phyloP scores from a whole-genome alignment of 805 yeast species.

The Schwanniomyces vanrijiae region DNA sequence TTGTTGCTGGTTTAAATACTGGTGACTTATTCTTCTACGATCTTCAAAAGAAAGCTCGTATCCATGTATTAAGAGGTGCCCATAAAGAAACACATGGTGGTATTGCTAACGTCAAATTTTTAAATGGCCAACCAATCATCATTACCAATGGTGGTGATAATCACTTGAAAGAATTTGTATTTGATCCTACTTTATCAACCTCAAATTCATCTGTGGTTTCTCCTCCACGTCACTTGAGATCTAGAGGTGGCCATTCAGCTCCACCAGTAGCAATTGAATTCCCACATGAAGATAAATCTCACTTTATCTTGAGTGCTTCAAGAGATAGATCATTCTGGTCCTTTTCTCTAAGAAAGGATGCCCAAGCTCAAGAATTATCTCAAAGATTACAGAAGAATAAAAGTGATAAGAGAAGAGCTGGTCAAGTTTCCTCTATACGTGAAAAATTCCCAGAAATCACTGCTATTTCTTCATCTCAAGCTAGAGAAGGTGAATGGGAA shows the following conservation, averaged over 20 bases:
- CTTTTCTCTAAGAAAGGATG: constrained; percentile 90
- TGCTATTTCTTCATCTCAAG: constrained; percentile 66
- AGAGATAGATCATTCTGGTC: constrained; percentile 86
- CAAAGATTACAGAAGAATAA: constrained; percentile 56
- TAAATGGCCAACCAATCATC: constrained; percentile 89
- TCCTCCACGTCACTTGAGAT: constrained; percentile 88
- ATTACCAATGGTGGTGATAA: constrained; percentile 93
- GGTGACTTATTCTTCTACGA: constrained; percentile 91
- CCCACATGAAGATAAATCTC: constrained; percentile 74
- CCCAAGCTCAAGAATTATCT: constrained; percentile 92
- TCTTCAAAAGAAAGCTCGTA: constrained; percentile 65
- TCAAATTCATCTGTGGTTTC: constrained; percentile 64
- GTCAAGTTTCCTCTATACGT: constrained; percentile 50
- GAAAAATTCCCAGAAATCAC: constrained; percentile 79
- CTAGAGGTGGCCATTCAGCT: constrained; percentile 96
- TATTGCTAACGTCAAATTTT: constrained; percentile 66
- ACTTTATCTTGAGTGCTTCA: constrained; percentile 83
- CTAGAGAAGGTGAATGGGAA: constrained; percentile 90
- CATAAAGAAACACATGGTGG: constrained; percentile 80
- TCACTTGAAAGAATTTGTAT: constrained; percentile 82
- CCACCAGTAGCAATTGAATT: constrained; percentile 80
- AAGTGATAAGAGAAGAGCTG: constrained; percentile 47
- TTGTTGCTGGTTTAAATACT: constrained; percentile 71
- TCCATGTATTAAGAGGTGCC: constrained; percentile 71
- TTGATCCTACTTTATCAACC: constrained; percentile 83